Percentiles rank a stretch among this genome's conserved stretches.
Conservation (phyloP, 164 flowering plant genomes). For the Akebia trifoliata region DNA sequence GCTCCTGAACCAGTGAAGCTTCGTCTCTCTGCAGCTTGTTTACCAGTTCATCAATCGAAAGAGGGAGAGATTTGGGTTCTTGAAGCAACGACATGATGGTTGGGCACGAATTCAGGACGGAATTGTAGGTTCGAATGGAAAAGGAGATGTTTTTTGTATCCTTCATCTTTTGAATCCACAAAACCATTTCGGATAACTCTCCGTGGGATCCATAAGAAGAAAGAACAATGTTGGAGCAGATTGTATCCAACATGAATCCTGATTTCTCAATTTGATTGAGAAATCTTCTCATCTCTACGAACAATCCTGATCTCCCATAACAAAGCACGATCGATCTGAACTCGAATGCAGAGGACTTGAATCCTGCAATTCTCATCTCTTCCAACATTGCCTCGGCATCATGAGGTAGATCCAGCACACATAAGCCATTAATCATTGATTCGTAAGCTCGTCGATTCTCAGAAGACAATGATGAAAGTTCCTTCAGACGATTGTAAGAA, state of each 20-base stretch:
- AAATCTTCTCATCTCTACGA: constrained; percentile 49
- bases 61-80: constrained; percentile 36
- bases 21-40: constrained; percentile 38
- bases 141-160: constrained; percentile 24
- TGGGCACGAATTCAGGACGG: constrained; percentile 75
- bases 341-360: constrained; percentile 48
- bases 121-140: constrained; percentile 68
- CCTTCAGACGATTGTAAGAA: constrained; percentile 24
- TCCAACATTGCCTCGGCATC: constrained; percentile 54
- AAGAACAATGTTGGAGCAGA: constrained; percentile 64
- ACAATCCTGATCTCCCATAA: constrained; percentile 59
- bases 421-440: constrained; percentile 48
- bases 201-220: constrained; percentile 54
- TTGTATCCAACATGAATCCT: constrained; percentile 51
- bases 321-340: constrained; percentile 46
- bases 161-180: constrained; percentile 65
- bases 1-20: constrained; percentile 41
- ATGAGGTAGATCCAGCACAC: constrained; percentile 40
- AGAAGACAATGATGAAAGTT: constrained; percentile 37
- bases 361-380: constrained; percentile 48
- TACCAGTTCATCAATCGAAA: constrained; percentile 45
- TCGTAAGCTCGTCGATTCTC: constrained; percentile 41
- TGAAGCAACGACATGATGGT: constrained; percentile 34
- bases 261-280: constrained; percentile 43
- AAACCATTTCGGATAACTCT: constrained; percentile 37